Evolutionary conservation across 176 grass and related monocot genomes (phyloP).

Genomic region (Aegilops bicornis): DNA sequence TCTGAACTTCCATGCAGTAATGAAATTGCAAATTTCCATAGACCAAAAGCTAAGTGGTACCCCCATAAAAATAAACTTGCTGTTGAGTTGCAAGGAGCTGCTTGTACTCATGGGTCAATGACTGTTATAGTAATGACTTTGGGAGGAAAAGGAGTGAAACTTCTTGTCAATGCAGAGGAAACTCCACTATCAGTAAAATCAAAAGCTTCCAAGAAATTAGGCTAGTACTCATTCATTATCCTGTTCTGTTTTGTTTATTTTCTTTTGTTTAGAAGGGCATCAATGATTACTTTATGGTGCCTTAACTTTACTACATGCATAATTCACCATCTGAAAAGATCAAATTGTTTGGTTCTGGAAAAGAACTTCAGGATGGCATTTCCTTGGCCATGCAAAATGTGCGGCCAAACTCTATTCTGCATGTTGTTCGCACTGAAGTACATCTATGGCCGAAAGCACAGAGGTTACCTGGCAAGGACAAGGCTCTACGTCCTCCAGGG

Average conservation of each 20-base stretch:
- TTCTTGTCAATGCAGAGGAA: conserved; percentile 83
- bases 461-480: conserved; percentile 84
- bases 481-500: conserved; percentile 70
- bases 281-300: background rate
- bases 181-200: conserved; percentile 67
- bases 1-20: conserved; percentile 52
- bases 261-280: conserved; percentile 1
- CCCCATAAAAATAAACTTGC: conserved; percentile 88
- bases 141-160: conserved; percentile 77
- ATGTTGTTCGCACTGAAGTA: conserved; percentile 82
- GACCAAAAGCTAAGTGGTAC: conserved; percentile 92
- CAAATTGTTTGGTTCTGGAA: conserved; percentile 77
- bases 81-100: conserved; percentile 53
- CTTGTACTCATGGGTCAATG: conserved; percentile 69
- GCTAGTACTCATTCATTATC: conserved; percentile 40
- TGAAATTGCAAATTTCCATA: conserved; percentile 91
- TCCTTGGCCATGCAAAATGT: conserved; percentile 70
- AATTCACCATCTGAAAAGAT: conserved; percentile 73
- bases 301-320: conserved; percentile 49
- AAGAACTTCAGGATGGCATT: conserved; percentile 73
- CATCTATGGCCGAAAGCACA: conserved; percentile 90
- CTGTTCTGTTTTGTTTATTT: conserved; percentile 13
- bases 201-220: conserved; percentile 94
- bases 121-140: conserved; percentile 76
- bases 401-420: conserved; percentile 75